Conservation (phyloP, 2,329 filamentous ascomycete species). For the Cadophora sp. region DNA sequence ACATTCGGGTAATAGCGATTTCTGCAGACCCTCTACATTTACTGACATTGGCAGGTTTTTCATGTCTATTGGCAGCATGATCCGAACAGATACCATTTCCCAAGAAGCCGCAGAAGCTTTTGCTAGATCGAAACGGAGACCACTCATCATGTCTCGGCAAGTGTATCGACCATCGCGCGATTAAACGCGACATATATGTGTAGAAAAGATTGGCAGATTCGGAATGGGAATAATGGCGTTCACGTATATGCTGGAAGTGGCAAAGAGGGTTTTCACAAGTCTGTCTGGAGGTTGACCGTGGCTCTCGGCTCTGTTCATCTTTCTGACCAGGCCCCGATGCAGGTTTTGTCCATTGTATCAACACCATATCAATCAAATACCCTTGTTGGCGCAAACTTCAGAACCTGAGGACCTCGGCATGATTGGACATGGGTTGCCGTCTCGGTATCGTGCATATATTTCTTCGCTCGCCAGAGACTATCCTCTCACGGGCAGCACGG, state of each 20-base stretch:
- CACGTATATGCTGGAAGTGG: slow-evolving; percentile 21
- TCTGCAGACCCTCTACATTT: not conserved
- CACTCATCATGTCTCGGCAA: slow-evolving; percentile 65
- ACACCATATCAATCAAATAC: slow-evolving; percentile 20
- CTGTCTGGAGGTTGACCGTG: not conserved
- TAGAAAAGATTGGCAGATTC: slow-evolving; percentile 4
- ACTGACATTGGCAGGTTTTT: slow-evolving; percentile 73
- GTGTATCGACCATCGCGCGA: slow-evolving; percentile 29
- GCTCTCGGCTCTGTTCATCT: slow-evolving; percentile 3
- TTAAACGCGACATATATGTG: slow-evolving; percentile 19
- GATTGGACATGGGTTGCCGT: not conserved
- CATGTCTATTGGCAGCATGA: slow-evolving; percentile 98
- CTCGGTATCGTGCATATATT: not conserved
- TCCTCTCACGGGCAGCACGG: not conserved
- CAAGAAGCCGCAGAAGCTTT: slow-evolving; percentile 79
- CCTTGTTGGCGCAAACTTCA: not conserved
- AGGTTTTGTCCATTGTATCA: slow-evolving; percentile 13
- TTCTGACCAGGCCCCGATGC: not conserved
- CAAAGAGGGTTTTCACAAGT: not conserved
- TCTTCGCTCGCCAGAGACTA: not conserved
- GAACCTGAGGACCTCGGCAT: not conserved
- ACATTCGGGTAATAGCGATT: slow-evolving; percentile 81
- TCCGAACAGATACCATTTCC: slow-evolving; percentile 82
- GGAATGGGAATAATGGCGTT: slow-evolving; percentile 28
- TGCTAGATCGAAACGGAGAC: slow-evolving; percentile 73